Evolutionary conservation across 345 rosid species (phyloP).

Genomic region (Melaleuca quinquenervia): DNA sequence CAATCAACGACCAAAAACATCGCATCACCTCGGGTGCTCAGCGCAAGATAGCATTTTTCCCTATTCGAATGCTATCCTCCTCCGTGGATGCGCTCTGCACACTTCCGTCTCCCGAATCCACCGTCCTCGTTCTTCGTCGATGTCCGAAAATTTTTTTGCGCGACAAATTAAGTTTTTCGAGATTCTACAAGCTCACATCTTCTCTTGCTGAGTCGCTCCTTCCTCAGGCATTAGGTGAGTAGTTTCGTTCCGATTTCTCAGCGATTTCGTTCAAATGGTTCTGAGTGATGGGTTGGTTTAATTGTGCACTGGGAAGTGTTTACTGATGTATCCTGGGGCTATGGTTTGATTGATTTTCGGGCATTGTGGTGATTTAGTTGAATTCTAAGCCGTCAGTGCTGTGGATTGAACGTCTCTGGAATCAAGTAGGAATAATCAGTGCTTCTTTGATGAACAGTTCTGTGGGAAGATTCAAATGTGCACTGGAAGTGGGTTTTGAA

Average conservation of each 20-base stretch:
- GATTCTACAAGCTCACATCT: not conserved
- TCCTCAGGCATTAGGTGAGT: not conserved
- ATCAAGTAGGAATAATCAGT: not conserved
- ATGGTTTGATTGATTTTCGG: not conserved
- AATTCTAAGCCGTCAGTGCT: not conserved
- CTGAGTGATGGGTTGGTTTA: not conserved
- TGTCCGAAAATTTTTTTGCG: not conserved
- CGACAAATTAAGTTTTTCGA: not conserved
- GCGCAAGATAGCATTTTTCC: slow-evolving; percentile 5
- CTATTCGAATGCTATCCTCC: slow-evolving; percentile 5
- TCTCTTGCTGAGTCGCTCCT: not conserved
- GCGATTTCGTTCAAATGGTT: not conserved
- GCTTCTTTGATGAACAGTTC: not conserved
- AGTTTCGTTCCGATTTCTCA: not conserved
- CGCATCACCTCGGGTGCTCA: not conserved
- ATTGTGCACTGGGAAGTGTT: not conserved
- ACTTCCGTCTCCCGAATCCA: not conserved
- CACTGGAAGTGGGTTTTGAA: not conserved
- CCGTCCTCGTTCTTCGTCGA: not conserved
- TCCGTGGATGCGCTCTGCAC: slow-evolving; percentile 2
- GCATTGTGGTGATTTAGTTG: not conserved
- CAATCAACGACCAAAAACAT: not conserved
- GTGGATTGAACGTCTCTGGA: not conserved
- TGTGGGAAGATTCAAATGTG: not conserved
- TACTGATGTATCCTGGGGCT: not conserved